Evolutionary conservation across 164 flowering plant genomes (phyloP), one percentile per base, ranked within the genome.

Genomic region (Tinospora cordifolia): DNA sequence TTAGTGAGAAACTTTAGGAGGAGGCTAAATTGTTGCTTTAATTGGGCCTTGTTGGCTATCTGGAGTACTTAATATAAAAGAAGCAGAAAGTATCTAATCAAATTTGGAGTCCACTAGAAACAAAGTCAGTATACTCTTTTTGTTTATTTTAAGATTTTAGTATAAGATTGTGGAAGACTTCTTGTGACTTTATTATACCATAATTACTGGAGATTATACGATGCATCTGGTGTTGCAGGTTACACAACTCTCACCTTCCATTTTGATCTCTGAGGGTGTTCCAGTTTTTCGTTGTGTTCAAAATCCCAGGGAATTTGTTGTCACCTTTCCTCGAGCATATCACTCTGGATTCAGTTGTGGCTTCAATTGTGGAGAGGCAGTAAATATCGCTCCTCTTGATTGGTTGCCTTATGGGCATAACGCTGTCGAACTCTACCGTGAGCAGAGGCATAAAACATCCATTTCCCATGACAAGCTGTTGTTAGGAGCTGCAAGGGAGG

Each of bases 321-420:
- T 92, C 66, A 80, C 83, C 44, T 81, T 90, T 66, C 95, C 98
- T 30, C 88, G 89, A 66, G 88, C 90, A 59, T 89, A 88, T 78
- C 83, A 88, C 81, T 78, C 93, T 7, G 88, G 83, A 65, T 83
- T 92, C 74, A 84, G 82, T 76, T 82, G 88, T 76, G 98, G 96
- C 7, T 92, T 92, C 72, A 92, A 88, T 75, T 87, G 85, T 78
- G 74, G 82, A 0, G 96, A 89, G 81, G 75, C 79, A 21, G 88
- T 82, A 30, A 82, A 81, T 75, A 78, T 87, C 39, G 98, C 96
- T 66, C 89, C 93, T 49, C 67, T 92, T 40, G 89, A 89, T 71
- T 92, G 98, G 98, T 77, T 92, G 78, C 90, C 90, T 65, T 81
- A 86, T 78, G 96, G 98, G 44, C 89, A 85, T 73, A 75, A 62